These are phyloP conservation scores for Aphanomyces cochlioides DNA, from an alignment of 352 stramenopile species.

Conservation along the genomic window DNA sequence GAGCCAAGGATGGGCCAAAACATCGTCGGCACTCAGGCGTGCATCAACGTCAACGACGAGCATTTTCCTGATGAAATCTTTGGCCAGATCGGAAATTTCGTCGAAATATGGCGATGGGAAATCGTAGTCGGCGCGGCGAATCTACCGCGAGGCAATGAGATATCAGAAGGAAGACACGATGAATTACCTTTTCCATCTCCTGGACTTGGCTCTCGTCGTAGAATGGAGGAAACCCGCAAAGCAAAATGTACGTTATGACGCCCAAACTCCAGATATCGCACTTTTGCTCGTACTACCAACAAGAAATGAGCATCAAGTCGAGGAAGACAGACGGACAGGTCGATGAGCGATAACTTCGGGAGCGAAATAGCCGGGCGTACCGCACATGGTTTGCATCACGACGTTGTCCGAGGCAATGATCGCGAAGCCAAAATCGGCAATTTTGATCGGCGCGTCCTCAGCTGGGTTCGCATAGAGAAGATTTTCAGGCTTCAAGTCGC, in stretches of 20 bases:
- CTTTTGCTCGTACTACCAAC: slow-evolving; percentile 89
- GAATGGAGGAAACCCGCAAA: slow-evolving; percentile 96
- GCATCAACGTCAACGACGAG: slow-evolving; percentile 85
- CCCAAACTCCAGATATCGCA: slow-evolving; percentile 95
- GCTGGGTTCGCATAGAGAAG: slow-evolving; percentile 84
- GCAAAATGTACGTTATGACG: slow-evolving; percentile 89
- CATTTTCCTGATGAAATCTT: slow-evolving; percentile 92
- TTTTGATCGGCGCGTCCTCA: slow-evolving; percentile 90
- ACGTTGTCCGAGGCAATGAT: slow-evolving; percentile 76
- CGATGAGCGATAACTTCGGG: slow-evolving; percentile 94
- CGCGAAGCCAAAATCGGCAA: slow-evolving; percentile 89
- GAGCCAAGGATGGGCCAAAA: slow-evolving; percentile 72
- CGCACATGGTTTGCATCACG: slow-evolving; percentile 86
- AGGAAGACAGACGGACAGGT: slow-evolving; percentile 36
- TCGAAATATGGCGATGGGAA: slow-evolving; percentile 93
- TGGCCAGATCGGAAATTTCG: slow-evolving; percentile 84
- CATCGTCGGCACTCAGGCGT: slow-evolving; percentile 61
- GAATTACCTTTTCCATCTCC: slow-evolving; percentile 67
- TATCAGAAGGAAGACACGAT: neutral
- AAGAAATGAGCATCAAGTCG: slow-evolving; percentile 1
- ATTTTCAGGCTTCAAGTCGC: slow-evolving; percentile 98
- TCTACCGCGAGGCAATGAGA: slow-evolving; percentile 34
- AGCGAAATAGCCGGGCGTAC: slow-evolving; percentile 95
- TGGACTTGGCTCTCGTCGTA: slow-evolving; percentile 90
- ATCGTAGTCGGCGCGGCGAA: slow-evolving; percentile 77